phyloP scores from a whole-genome alignment of 2,329 filamentous ascomycete genomes.

The Ascochyta koolunga region DNA sequence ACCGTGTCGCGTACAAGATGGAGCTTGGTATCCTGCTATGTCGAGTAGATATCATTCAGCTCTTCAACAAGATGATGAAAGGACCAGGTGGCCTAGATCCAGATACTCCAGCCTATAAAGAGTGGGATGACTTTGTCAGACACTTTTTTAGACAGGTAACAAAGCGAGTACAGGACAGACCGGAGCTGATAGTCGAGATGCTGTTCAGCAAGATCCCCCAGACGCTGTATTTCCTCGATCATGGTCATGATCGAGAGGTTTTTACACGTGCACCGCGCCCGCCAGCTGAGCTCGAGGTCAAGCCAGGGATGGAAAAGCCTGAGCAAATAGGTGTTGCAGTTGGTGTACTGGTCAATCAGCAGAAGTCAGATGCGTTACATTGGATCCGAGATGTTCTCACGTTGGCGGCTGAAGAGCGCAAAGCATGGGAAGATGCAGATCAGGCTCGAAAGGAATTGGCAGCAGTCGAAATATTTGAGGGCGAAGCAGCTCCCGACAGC shows the following conservation, averaged over 20 bases:
- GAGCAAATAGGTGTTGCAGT: constrained; percentile 81
- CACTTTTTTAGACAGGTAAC: constrained; percentile 83
- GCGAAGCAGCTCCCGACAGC: constrained; percentile 37
- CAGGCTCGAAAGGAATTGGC: constrained; percentile 59
- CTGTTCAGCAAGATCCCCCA: constrained; percentile 89
- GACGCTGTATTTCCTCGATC: constrained; percentile 86
- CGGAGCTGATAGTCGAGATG: constrained; percentile 86
- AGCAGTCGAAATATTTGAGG: constrained; percentile 41
- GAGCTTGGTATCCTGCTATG: constrained; percentile 88
- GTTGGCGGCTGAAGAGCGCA: constrained; percentile 73
- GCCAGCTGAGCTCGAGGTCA: constrained; percentile 83
- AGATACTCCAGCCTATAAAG: constrained; percentile 71
- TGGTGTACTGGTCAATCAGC: constrained; percentile 78
- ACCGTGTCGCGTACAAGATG: constrained; percentile 92
- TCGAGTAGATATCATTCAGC: constrained; percentile 84
- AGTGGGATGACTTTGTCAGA: constrained; percentile 89
- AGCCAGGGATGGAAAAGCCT: constrained; percentile 67
- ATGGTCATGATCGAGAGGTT: constrained; percentile 83
- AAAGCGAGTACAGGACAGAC: constrained; percentile 83
- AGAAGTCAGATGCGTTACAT: constrained; percentile 73
- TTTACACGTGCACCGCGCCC: constrained; percentile 68
- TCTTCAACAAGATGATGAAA: constrained; percentile 91
- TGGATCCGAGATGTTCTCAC: constrained; percentile 80
- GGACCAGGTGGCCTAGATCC: constrained; percentile 78
- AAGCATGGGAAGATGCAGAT: constrained; percentile 77